These are phyloP conservation scores for Boletellus sp. DNA, from an alignment of 768 basidiomycete species.

Conservation along the genomic window DNA sequence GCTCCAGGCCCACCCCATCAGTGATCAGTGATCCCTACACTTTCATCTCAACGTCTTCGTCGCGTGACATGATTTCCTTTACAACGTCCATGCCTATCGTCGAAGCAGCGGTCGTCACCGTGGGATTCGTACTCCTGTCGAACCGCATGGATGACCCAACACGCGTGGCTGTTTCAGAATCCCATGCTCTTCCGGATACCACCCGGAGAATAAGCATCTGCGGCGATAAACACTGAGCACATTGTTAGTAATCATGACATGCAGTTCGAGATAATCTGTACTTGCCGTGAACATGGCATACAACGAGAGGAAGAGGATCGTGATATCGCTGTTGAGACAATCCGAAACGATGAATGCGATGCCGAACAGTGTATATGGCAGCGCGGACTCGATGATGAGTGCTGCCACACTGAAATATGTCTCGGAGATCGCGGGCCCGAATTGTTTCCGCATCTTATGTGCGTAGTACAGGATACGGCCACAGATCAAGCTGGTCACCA, in stretches of 20 bases:
- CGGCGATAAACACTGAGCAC: slow-evolving; percentile 9
- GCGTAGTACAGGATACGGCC: slow-evolving; percentile 12
- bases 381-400: slow-evolving; percentile 14
- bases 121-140: not conserved
- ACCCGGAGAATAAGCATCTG: slow-evolving; percentile 17
- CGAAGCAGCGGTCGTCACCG: not conserved
- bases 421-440: not conserved
- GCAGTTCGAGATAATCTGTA: not conserved
- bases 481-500: slow-evolving; percentile 10
- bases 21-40: not conserved
- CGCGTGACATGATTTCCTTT: not conserved
- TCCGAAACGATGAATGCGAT: slow-evolving; percentile 12
- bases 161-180: not conserved
- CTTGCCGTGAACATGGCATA: slow-evolving; percentile 14
- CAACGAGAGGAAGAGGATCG: slow-evolving; percentile 11
- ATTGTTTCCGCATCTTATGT: not conserved
- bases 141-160: not conserved
- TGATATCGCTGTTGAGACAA: slow-evolving; percentile 6
- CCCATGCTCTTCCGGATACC: slow-evolving; percentile 9
- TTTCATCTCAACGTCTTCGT: not conserved
- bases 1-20: too few species aligned
- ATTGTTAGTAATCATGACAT: not conserved
- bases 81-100: not conserved
- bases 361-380: slow-evolving; percentile 12
- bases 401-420: slow-evolving; percentile 6